Percentiles rank a stretch among this genome's conserved stretches.
Evolutionary conservation across 2,329 filamentous ascomycete genomes (phyloP).

Genomic region (Sporothrix schenckii): DNA sequence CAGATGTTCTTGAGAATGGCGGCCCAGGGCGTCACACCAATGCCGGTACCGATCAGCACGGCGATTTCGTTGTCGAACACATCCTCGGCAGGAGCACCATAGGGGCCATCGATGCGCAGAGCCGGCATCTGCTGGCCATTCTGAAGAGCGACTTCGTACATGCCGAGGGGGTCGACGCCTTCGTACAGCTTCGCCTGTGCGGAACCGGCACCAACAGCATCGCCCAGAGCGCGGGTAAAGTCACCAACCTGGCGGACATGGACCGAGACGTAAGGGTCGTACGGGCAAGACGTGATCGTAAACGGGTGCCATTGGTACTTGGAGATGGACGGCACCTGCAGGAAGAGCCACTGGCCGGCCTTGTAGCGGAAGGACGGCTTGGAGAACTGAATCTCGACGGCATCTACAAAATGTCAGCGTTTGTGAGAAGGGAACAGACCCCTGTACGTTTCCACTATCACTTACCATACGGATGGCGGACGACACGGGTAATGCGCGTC

Average conservation of each 20-base stretch:
- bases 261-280: slow-evolving; percentile 90
- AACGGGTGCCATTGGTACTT: slow-evolving; percentile 97
- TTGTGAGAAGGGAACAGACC: slow-evolving; percentile 40
- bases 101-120: slow-evolving; percentile 90
- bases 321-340: slow-evolving; percentile 88
- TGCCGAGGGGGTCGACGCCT: slow-evolving; percentile 85
- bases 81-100: slow-evolving; percentile 94
- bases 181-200: slow-evolving; percentile 90
- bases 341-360: slow-evolving; percentile 96
- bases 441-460: neutral
- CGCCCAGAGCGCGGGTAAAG: slow-evolving; percentile 90
- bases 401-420: slow-evolving; percentile 59
- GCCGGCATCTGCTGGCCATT: slow-evolving; percentile 91
- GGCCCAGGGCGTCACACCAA: slow-evolving; percentile 85
- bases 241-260: slow-evolving; percentile 97
- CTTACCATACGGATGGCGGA: slow-evolving; percentile 84
- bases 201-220: slow-evolving; percentile 87
- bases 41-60: slow-evolving; percentile 82
- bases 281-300: slow-evolving; percentile 97
- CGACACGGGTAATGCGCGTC: slow-evolving; percentile 89
- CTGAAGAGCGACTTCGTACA: slow-evolving; percentile 96
- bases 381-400: slow-evolving; percentile 94
- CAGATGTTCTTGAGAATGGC: slow-evolving; percentile 96
- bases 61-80: slow-evolving; percentile 93
- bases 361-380: slow-evolving; percentile 99